These are phyloP conservation scores for Lodderomyces metapsilosis DNA, from an alignment of 1,139 yeast species.

Conservation along the genomic window DNA sequence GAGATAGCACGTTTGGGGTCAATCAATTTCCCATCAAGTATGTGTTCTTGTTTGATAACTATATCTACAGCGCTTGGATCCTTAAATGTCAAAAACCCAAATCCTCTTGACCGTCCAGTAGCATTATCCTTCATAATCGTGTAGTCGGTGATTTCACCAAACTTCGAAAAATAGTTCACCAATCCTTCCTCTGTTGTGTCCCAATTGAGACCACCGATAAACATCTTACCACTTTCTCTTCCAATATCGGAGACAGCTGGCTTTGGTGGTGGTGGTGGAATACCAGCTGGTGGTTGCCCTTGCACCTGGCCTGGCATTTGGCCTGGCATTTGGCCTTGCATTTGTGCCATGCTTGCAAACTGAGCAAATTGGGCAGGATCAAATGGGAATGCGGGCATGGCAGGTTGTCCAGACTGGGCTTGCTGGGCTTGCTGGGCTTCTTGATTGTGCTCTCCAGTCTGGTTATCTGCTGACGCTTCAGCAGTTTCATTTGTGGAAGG, in stretches of 20 bases:
- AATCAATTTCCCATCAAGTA: slow-evolving; percentile 92
- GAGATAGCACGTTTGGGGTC: slow-evolving; percentile 99
- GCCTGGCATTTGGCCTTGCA: slow-evolving; percentile 8
- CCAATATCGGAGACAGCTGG: slow-evolving; percentile 32
- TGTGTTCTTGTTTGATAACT: slow-evolving; percentile 85
- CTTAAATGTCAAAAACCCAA: slow-evolving; percentile 89
- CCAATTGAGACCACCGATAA: slow-evolving; percentile 98
- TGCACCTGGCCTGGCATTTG: slow-evolving; percentile 8
- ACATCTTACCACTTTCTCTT: slow-evolving; percentile 79
- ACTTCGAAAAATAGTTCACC: slow-evolving; percentile 80
- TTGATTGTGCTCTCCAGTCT: slow-evolving; percentile 1
- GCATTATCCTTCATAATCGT: slow-evolving; percentile 91
- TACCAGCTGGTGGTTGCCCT: neutral
- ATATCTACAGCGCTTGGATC: slow-evolving; percentile 81
- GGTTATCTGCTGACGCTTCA: slow-evolving; percentile 7
- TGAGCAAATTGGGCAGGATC: slow-evolving; percentile 16
- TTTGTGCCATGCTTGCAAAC: slow-evolving; percentile 18
- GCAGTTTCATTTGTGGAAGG: slow-evolving; percentile 4
- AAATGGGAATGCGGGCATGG: slow-evolving; percentile 9
- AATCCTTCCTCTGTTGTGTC: slow-evolving; percentile 90
- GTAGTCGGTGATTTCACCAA: slow-evolving; percentile 86
- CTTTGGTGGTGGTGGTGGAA: slow-evolving; percentile 2
- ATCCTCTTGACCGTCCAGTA: slow-evolving; percentile 95
- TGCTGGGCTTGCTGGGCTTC: slow-evolving; percentile 3
- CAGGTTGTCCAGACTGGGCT: slow-evolving; percentile 1